Evolutionary conservation across 306 rosid species (phyloP), one percentile per base, ranked within the genome.

Genomic region (Parietaria judaica): DNA sequence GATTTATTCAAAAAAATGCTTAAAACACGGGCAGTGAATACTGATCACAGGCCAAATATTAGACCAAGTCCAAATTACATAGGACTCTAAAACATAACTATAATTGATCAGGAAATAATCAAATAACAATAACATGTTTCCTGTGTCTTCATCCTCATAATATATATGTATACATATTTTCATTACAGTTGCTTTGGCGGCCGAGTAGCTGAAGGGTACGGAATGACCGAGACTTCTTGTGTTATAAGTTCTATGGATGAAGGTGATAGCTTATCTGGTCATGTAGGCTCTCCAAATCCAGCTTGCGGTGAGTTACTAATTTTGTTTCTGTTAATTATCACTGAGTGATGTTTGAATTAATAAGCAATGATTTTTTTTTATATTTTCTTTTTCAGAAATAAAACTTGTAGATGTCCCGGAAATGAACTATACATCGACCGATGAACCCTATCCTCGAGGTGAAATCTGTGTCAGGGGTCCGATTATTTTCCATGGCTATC

Each of bases 401-500:
- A 94, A 94, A 78, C 99, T 94, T 41, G 95, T 81, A 60, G 97
- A 94, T 73, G 99, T 94, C 62, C 94, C 95, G 35, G 97, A 94
- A 76, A 94, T 94, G 99, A 94, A 72, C 78, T 94, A 94, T 78
- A 84, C 95, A 52, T 76, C 95, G 45, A 80, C 82, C 11, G 99
- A 94, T 78, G 74, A 67, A 77, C 97, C 97, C 47, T 66, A 82
- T 83, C 95, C 99, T 67, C 97, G 97, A 61, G 99, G 99, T 65
- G 99, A 94, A 86, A 94, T 94, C 76, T 94, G 99, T 78, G 82
- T 86, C 63, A 81, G 99, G 84, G 99, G 99, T 79, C 99, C 97
- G 51, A 74, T 72, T 78, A 48, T 89, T 78, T 94, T 94, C 76
- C 78, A 39, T 54, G 97, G 99, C 54, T 88, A 94, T 81, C 65